These are phyloP conservation scores for Globisporangium irregulare DNA, from an alignment of 352 stramenopile species.

Conservation along the genomic window DNA sequence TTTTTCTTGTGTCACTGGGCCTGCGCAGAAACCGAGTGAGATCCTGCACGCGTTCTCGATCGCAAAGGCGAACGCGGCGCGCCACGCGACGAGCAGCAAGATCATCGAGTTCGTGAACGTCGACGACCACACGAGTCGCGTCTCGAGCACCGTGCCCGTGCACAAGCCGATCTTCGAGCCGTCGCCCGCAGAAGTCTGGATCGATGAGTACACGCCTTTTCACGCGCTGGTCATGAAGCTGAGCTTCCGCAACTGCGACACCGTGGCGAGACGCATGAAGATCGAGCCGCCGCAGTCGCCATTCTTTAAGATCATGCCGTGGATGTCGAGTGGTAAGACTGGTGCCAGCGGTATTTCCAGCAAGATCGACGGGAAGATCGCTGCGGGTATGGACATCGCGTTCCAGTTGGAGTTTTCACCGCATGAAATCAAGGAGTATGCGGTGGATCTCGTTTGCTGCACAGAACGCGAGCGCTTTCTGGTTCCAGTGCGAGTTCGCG, in stretches of 20 bases:
- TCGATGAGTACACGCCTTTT: slow-evolving; percentile 93
- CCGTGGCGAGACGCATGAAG: slow-evolving; percentile 87
- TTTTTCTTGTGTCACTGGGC: not conserved
- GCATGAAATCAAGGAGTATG: slow-evolving; percentile 88
- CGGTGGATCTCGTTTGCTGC: slow-evolving; percentile 88
- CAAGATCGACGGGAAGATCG: slow-evolving; percentile 76
- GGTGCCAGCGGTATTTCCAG: not conserved
- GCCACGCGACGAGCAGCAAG: slow-evolving; percentile 25
- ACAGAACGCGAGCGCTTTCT: slow-evolving; percentile 95
- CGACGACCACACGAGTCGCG: slow-evolving; percentile 63
- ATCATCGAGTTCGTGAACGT: slow-evolving; percentile 72
- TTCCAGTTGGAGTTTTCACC: slow-evolving; percentile 91
- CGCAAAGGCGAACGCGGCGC: slow-evolving; percentile 46
- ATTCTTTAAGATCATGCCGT: slow-evolving; percentile 79
- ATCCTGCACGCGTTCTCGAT: slow-evolving; percentile 53
- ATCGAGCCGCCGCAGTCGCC: slow-evolving; percentile 83
- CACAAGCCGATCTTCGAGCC: slow-evolving; percentile 89
- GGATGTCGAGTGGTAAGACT: slow-evolving; percentile 7
- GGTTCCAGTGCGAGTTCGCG: slow-evolving; percentile 85
- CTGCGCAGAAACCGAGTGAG: slow-evolving; percentile 61
- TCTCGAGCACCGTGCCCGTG: slow-evolving; percentile 70
- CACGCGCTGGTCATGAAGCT: slow-evolving; percentile 76
- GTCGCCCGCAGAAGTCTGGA: slow-evolving; percentile 79
- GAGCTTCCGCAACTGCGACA: slow-evolving; percentile 91
- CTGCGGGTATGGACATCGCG: slow-evolving; percentile 91